phyloP scores from a whole-genome alignment of 2,329 filamentous ascomycete species.

The Neodidymelliopsis sp. region DNA sequence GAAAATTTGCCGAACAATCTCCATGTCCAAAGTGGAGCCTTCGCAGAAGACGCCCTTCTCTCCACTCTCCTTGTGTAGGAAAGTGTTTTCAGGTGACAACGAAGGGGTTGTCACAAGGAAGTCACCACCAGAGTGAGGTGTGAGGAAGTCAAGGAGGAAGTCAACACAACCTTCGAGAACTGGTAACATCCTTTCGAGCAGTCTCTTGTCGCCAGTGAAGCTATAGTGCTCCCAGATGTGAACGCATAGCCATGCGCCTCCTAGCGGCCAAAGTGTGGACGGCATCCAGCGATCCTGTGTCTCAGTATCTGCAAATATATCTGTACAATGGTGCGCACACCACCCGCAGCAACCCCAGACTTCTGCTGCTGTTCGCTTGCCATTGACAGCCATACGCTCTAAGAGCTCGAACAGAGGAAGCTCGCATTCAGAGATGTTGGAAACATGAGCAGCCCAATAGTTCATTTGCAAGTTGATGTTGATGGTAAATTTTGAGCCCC shows the following conservation, averaged over 20 bases:
- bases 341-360: slow-evolving; percentile 36
- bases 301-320: slow-evolving; percentile 37
- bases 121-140: slow-evolving; percentile 31
- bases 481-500: slow-evolving; percentile 60
- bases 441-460: slow-evolving; percentile 53
- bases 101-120: slow-evolving; percentile 48
- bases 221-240: slow-evolving; percentile 34
- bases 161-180: slow-evolving; percentile 46
- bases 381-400: slow-evolving; percentile 43
- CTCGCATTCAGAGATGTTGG: slow-evolving; percentile 47
- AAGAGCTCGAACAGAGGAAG: slow-evolving; percentile 53
- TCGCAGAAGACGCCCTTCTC: slow-evolving; percentile 24
- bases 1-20: slow-evolving; percentile 53
- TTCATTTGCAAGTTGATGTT: slow-evolving; percentile 64
- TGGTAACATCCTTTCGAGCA: slow-evolving; percentile 28
- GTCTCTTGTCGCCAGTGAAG: slow-evolving; percentile 27
- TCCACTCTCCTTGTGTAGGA: slow-evolving; percentile 33
- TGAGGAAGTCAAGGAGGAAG: slow-evolving; percentile 52
- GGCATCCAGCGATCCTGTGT: slow-evolving; percentile 35
- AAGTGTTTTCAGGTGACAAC: slow-evolving; percentile 51
- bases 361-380: slow-evolving; percentile 34
- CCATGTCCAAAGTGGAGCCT: slow-evolving; percentile 56
- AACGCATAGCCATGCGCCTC: slow-evolving; percentile 37
- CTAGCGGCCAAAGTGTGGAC: slow-evolving; percentile 35
- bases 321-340: slow-evolving; percentile 38